Evolutionary conservation across 192 early-diverging fungal species (phyloP), one percentile per base, ranked within the genome.

Genomic region (Backusella australiensis): DNA sequence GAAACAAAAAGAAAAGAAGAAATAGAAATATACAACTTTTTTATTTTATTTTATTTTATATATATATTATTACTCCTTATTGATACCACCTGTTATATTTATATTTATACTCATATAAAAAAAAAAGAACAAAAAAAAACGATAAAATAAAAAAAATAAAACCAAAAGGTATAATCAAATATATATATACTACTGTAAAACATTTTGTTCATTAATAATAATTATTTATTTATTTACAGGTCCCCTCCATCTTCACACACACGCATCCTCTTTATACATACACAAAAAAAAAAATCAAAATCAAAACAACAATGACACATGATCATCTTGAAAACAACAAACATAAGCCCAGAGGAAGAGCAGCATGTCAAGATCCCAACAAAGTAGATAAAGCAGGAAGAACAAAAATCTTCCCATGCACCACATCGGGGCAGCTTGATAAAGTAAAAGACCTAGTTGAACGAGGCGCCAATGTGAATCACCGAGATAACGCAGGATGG

Each of bases 401-500:
- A 75, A 86, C 87, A 19, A 86, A 85, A 19, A 67, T 88, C 3
- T 88, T 88, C 78, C 77, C 83, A 34, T 86, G 78, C 38, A 86
- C 87, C 0, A 82, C 83, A 34, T 84, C 89, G 0, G 91, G 91
- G n/a, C 84, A 90, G 38, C 69, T 90, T 26, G 89, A 89, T 67
- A 85, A 84, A 76, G 84, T 88, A 29, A 78, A 88, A 34, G 75
- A 79, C 15, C 77, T 90, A 9, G 80, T 93, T 12, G 83, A 83
- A 26, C 80, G 85, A 35, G 91, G 91, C 19, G 89, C 90, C 1
- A 85, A 90, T 38, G 86, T 91, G 12, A 89, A 90, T 39, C 84
- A 87, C 56, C 86, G 87, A 46, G 90, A 90, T 66, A 86, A 90
- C 52, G 89, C 89, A 36, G 89, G 89, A 6, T 91, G 91, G 91